Percentiles rank a stretch among this genome's conserved stretches.
These are phyloP conservation scores for Arabidopsis arenosa DNA, from an alignment of 345 rosid species.

Conservation along the genomic window DNA sequence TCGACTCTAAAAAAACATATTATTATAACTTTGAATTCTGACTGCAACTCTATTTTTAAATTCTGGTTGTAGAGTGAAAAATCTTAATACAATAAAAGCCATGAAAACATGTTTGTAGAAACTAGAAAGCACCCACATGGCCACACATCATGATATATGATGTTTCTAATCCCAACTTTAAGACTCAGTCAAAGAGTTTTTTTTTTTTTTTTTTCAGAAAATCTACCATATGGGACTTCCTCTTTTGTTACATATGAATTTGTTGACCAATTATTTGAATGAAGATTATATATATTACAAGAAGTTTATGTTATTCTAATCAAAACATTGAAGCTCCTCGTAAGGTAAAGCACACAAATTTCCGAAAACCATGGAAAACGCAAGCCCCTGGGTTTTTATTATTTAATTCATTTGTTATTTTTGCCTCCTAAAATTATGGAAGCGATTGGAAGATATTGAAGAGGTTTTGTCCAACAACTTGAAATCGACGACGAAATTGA, in stretches of 20 bases:
- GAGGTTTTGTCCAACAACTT: conserved; percentile 7
- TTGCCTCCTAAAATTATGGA: conserved; percentile 43
- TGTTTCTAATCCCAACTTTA: neutral
- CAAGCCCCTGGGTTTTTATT: conserved; percentile 14
- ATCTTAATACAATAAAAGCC: no score
- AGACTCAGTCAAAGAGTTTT: neutral
- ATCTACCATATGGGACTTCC: neutral
- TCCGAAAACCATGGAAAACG: conserved; percentile 34
- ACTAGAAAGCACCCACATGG: no score
- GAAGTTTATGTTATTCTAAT: neutral
- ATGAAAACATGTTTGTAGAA: no score
- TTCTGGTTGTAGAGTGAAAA: no score
- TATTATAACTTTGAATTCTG: no score
- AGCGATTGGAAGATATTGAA: conserved; percentile 17
- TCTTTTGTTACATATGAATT: neutral
- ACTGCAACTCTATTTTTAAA: no score
- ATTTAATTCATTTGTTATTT: neutral
- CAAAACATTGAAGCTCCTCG: neutral
- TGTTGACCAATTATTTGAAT: neutral
- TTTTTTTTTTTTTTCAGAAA: no score
- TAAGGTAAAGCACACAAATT: conserved; percentile 7
- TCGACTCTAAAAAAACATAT: no score
- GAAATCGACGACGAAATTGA: neutral
- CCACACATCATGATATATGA: neutral
- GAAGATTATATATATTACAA: neutral